Base-by-base conservation (phyloP, 129 eudicot species). In the Pulicaria dysenterica region DNA sequence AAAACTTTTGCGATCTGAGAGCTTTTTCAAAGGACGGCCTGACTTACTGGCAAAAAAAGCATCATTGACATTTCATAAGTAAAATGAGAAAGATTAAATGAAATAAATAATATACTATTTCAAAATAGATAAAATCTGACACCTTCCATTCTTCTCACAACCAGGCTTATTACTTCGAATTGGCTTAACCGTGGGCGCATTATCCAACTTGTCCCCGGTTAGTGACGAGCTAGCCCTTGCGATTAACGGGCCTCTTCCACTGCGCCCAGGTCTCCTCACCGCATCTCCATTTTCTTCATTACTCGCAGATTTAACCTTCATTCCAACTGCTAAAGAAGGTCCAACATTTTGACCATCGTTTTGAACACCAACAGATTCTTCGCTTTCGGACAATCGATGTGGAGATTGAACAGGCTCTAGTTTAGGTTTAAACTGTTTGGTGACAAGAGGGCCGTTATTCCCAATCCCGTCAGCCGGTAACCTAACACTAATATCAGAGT, bases 111-210 rank as follows among this genome's bases (percentile, higher is more conserved):
- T 54, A 13, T n/a, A 24, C 3, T 8, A 41, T 36, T 61, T 8
- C 49, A 48, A 36, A 41, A 19, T 65, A 31, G 62, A 31, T 41
- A 63, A 72, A 56, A 16, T 45, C 38, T 5, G 64, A 69, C 58
- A 92, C 97, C 96, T 92, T 81, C 97, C 94, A 71, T 70, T 81
- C 84, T 86, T 92, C 58, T 92, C 97, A 59, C 82, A 81, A 60
- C 85, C 88, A 64, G 91, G 88, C 82, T 83, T 85, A 37, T 73
- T 69, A 69, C 73, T 87, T 70, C 85, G 85, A 46, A 79, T 34
- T 49, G 97, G 97, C 74, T 89, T 92, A 60, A 78, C 72, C 59
- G 73, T 37, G 62, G 77, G 53, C 45, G 70, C 49, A 77, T 74
- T 80, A 47, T 92, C 97, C 79, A 85, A 62, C 71, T 84, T 81